phyloP scores from a whole-genome alignment of 1,139 yeast genomes.

The Arxiozyma slooffiae region DNA sequence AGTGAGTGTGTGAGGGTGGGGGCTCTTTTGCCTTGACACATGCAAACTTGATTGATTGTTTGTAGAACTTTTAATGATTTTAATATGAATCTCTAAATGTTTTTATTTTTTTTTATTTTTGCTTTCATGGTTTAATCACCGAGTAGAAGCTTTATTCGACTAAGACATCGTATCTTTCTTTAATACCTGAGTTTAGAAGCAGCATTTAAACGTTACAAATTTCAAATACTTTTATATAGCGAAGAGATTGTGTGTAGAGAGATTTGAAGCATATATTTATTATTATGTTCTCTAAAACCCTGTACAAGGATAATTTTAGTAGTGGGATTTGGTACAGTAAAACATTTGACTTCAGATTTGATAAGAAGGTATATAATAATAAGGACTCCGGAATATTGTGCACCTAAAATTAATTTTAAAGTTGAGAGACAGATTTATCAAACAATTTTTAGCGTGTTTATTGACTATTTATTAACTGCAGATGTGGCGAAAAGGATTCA shows the following conservation, averaged over 20 bases:
- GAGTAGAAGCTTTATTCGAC: conserved; percentile 60
- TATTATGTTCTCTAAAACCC: conserved; percentile 43
- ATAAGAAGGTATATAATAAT: conserved; percentile 45
- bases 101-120: too few species aligned
- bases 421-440: conserved; percentile 23
- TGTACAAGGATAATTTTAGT: conserved; percentile 46
- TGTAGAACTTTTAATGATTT: conserved; percentile 36
- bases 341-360: conserved; percentile 29
- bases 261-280: conserved; percentile 49
- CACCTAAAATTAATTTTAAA: conserved; percentile 51
- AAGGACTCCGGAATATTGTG: conserved; percentile 61
- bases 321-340: conserved; percentile 64
- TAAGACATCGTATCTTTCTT: conserved; percentile 33
- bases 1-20: too few species aligned
- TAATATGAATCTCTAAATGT: conserved; percentile 37
- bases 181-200: conserved; percentile 48
- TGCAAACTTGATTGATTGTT: conserved; percentile 39
- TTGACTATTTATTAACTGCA: conserved; percentile 36
- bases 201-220: conserved; percentile 48
- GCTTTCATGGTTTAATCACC: conserved; percentile 44
- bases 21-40: conserved; percentile 35
- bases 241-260: conserved; percentile 44
- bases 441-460: conserved; percentile 22
- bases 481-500: conserved; percentile 34
- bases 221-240: conserved; percentile 42